Base-by-base conservation (phyloP, 371 early-diverging fungal species). In the Dentiscutata heterogama region DNA sequence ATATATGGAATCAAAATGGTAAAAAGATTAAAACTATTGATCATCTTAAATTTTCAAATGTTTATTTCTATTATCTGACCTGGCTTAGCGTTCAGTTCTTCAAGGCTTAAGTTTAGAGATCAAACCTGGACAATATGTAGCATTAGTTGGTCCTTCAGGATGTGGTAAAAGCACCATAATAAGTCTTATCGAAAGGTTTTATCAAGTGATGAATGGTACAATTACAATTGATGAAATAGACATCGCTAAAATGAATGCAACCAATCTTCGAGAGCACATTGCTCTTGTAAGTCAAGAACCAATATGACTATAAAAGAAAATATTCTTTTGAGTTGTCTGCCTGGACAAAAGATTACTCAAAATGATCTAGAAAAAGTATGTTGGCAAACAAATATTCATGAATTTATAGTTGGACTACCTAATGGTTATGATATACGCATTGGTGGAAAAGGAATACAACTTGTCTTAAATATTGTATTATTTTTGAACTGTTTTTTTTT, bases 281-380 rank as follows among this genome's bases (percentile, higher is more conserved):
- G 93, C 94, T 3, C 85, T 96, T n/a, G 96, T 97, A 3, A 90
- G 92, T 61, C 98, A 98, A 87, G 97, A 97, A 84, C 96, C 96
- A 92, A 93, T 84, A 87, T 92, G 84, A 90, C 95, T 0, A 93
- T 97, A 83, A 87, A 89, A 25, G 94, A 97, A 13, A 99, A 97
- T 83, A 93, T 97, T 54, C 85, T 89, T 2, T 94, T 92, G 78
- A 94, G 94, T 42, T 56, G 27, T 14, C 27, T 25, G 35, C 61
- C 60, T 29, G 61, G 61, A 20, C 77, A 77, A 61, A 39, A 29
- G 20, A 7, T 70, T 27, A 85, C 86, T 14, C 87, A 86, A 58
- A 92, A 92, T 39, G 87, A 89, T 56, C 86, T 95, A n/a, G 90
- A 88, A 53, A 85, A 81, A 58, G 91, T 89, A 20, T 88, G 90